phyloP scores from a whole-genome alignment of 139 green algal genomes.

The Chlorella vulgaris region DNA sequence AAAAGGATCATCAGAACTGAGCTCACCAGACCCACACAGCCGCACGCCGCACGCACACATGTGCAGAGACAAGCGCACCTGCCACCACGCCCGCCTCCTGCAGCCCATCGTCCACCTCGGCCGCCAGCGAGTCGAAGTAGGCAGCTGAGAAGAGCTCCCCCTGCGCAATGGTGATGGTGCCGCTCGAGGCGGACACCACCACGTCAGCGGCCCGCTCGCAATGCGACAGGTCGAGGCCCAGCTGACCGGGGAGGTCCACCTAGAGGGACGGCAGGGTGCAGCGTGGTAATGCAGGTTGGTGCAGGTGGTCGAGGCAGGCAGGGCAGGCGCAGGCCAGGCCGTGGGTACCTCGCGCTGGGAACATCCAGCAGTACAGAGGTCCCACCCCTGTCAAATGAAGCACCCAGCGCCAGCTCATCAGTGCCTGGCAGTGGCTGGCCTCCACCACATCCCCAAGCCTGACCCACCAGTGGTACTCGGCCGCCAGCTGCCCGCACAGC shows the following conservation, averaged over 20 bases:
- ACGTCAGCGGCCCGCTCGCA: conserved; percentile 59
- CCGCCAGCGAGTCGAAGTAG: conserved; percentile 86
- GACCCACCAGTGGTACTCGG: conserved; percentile 69
- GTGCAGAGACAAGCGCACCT: no score
- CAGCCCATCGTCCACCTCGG: conserved; percentile 85
- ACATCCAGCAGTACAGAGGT: background rate
- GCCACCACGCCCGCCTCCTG: conserved; percentile 32
- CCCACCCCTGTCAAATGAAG: no score
- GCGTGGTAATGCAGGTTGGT: background rate
- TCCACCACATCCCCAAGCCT: no score
- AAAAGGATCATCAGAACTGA: no score
- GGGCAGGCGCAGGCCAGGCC: background rate
- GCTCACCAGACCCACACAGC: background rate
- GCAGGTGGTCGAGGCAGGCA: background rate
- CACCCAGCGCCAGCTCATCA: no score
- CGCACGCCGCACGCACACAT: background rate
- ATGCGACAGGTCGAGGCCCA: conserved; percentile 84
- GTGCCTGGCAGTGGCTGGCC: no score
- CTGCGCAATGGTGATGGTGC: conserved; percentile 60
- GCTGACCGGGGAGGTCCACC: conserved; percentile 76
- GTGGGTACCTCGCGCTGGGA: background rate
- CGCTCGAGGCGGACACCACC: conserved; percentile 47
- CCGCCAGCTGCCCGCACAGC: conserved; percentile 63
- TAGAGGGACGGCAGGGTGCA: background rate
- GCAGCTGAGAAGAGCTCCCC: conserved; percentile 85